Base-by-base conservation (phyloP, 495 filamentous ascomycete genomes). In the Neurospora sp. region DNA sequence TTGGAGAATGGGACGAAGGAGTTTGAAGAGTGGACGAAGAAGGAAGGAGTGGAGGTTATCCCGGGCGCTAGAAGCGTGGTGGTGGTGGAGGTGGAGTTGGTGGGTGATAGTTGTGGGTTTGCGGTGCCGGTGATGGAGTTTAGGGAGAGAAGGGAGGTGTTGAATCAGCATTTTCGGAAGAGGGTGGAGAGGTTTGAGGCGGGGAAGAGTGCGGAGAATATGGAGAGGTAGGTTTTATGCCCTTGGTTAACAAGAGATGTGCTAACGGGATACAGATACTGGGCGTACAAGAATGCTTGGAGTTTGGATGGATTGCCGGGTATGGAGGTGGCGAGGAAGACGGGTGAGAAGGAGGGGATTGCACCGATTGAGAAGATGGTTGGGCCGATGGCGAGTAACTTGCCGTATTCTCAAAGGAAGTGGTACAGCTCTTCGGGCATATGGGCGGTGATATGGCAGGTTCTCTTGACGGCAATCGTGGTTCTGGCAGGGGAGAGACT, bases 41-140 rank as follows among this genome's bases (percentile, higher is more conserved):
- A 79, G 71, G 84, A 87, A 72, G 78, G 81, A 3, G 79, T 85
- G 37, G 71, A 83, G 40, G 73, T 78, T 0, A 68, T 88, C 0
- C 80, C 81, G 0, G 90, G 89, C 0, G 84, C 84, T 5, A 83
- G 92, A 20, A 89, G 90, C 20, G 83, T 93, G 20, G 87, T 93
- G 61, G 42, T 89, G 27, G 81, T 93, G 69, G 84, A 90, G 76
- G 79, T 93, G 40, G 91, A 88, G 79, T 90, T 93, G 79, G 91
- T 89, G 14, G 83, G 81, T 0, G 81, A 70, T 71, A 83, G 81
- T 7, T 89, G 87, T 72, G 87, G 87, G 0, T 89, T 84, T 73
- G 84, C 81, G 12, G 85, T 89, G 53, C 87, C 87, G 5, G 81
- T 78, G 40, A 88, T 81, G 76, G 84, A 86, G 37, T 89, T 87